A percentile compares a stretch with the other conserved stretches of the same genome.
phyloP scores from a whole-genome alignment of 306 rosid species.

The Sesbania bispinosa region DNA sequence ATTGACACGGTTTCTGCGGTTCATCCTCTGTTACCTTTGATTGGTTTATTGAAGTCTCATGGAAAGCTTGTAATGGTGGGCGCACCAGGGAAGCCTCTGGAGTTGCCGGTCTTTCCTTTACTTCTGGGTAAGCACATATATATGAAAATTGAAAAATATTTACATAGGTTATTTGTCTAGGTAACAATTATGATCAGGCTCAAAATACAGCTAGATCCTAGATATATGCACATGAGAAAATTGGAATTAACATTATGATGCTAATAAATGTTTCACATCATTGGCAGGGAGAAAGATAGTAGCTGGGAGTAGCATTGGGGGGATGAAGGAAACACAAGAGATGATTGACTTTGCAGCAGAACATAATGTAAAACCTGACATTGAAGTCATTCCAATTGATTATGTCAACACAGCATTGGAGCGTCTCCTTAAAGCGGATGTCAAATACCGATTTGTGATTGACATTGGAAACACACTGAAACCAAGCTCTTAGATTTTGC shows the following conservation, averaged over 20 bases:
- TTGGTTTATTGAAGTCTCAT: slow-evolving; percentile 40
- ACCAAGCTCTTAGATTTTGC: neutral
- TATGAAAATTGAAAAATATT: too few species aligned
- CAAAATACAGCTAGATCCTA: too few species aligned
- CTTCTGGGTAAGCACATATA: slow-evolving; percentile 3
- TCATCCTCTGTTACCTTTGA: slow-evolving; percentile 44
- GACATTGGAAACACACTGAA: too few species aligned
- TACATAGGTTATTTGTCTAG: too few species aligned
- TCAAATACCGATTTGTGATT: too few species aligned
- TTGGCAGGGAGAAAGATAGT: slow-evolving; percentile 37
- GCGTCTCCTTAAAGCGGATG: too few species aligned
- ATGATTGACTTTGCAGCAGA: too few species aligned
- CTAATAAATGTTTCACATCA: neutral
- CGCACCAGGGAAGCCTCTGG: slow-evolving; percentile 37
- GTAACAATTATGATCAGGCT: too few species aligned
- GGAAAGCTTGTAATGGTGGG: too few species aligned
- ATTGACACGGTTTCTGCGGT: slow-evolving; percentile 44
- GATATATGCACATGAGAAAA: neutral
- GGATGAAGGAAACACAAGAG: too few species aligned
- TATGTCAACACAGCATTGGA: slow-evolving; percentile 48
- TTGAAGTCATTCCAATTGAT: slow-evolving; percentile 39
- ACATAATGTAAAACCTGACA: slow-evolving; percentile 36
- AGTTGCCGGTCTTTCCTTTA: slow-evolving; percentile 30
- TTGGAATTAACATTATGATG: neutral
- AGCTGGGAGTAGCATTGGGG: slow-evolving; percentile 34